Evolutionary conservation across 2,329 filamentous ascomycete species (phyloP).

Genomic region (Fusarium beomiforme): DNA sequence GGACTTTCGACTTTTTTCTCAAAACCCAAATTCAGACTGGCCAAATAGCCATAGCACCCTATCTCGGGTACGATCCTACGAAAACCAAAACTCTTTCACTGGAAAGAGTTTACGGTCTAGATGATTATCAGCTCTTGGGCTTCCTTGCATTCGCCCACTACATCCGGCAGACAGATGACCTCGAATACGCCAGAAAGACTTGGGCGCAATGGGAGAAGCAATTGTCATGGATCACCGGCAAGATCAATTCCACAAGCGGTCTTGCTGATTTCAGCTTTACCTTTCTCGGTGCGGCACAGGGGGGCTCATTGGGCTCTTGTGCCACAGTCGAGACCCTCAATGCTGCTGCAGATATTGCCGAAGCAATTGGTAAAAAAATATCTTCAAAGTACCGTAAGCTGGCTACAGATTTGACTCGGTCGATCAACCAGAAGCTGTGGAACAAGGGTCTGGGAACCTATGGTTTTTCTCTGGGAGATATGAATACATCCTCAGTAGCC

Average conservation of each 20-base stretch:
- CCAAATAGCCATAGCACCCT: not conserved
- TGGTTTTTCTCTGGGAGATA: not conserved
- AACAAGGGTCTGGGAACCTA: conserved; percentile 4
- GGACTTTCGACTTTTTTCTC: conserved; percentile 4
- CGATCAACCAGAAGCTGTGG: conserved; percentile 1
- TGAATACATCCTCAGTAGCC: conserved; percentile 4
- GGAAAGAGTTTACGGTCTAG: not conserved
- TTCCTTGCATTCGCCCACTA: conserved; percentile 3
- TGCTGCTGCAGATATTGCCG: conserved; percentile 6
- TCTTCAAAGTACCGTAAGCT: not conserved
- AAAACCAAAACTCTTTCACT: not conserved
- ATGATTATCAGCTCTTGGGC: conserved; percentile 9
- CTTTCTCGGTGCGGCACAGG: not conserved
- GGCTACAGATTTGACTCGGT: not conserved
- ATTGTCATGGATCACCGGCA: not conserved
- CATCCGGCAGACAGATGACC: not conserved
- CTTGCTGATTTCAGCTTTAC: not conserved
- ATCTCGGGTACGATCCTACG: conserved; percentile 6
- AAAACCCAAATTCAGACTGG: conserved; percentile 6
- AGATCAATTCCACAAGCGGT: not conserved
- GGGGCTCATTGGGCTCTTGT: conserved; percentile 1
- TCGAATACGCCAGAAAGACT: not conserved
- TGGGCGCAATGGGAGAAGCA: conserved; percentile 5
- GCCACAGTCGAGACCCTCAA: not conserved
- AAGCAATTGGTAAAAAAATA: not conserved